A percentile compares a stretch with the other conserved stretches of the same genome.
Conservation (phyloP, 2,329 filamentous ascomycete species). For the Alternaria rosae region DNA sequence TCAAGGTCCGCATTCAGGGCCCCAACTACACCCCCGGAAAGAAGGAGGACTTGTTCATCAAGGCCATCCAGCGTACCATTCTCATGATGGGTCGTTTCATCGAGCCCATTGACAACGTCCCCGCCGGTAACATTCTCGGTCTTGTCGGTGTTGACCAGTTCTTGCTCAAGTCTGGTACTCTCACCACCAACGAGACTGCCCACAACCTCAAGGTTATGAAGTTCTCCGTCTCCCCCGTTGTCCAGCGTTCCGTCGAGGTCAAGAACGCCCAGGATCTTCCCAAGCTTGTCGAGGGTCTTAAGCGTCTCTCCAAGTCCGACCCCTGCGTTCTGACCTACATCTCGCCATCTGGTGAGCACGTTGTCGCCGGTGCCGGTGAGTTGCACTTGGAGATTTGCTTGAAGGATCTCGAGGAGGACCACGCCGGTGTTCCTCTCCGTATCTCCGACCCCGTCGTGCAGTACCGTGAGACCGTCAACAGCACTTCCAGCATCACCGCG, state of each 20-base stretch:
- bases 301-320: constrained; percentile 99
- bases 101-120: constrained; percentile 98
- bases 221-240: constrained; percentile 99
- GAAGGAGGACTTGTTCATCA: constrained; percentile 99
- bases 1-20: constrained; percentile 99
- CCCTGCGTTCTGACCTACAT: constrained; percentile 95
- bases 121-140: constrained; percentile 99
- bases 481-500: constrained; percentile 89
- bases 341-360: constrained; percentile 94
- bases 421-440: constrained; percentile 96
- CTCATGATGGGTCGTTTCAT: constrained; percentile 99
- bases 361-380: constrained; percentile 99
- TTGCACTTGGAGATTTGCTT: constrained; percentile 99
- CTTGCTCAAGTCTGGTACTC: constrained; percentile 99
- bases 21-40: constrained; percentile 98
- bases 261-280: constrained; percentile 99
- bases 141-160: constrained; percentile 99
- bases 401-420: constrained; percentile 99
- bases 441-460: constrained; percentile 98
- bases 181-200: constrained; percentile 94
- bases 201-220: constrained; percentile 99
- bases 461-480: constrained; percentile 95
- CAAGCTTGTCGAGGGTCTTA: constrained; percentile 99
- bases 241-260: constrained; percentile 97
- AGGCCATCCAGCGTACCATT: constrained; percentile 99